Evolutionary conservation across 148 eudicot genomes (phyloP).

Genomic region (Vaccinium darrowii): DNA sequence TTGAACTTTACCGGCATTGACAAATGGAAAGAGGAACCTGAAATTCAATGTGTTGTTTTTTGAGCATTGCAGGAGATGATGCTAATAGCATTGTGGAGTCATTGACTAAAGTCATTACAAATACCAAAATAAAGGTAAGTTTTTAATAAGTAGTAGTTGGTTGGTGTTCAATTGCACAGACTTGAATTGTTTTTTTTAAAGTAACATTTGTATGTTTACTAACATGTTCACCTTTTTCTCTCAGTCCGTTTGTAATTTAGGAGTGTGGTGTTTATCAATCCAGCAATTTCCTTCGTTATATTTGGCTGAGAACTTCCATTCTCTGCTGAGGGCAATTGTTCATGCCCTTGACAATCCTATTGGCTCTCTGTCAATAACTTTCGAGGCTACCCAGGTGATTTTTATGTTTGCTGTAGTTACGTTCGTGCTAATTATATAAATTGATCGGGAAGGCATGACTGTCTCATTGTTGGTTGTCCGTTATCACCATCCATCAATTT

Average conservation of each 20-base stretch:
- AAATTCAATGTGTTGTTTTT: neutral
- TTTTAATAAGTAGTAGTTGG: neutral
- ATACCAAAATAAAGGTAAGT: constrained; percentile 65
- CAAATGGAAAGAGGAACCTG: constrained; percentile 4
- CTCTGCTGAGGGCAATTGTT: constrained; percentile 61
- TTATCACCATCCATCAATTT: neutral
- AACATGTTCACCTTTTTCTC: constrained; percentile 21
- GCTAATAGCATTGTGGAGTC: constrained; percentile 48
- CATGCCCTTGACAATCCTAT: constrained; percentile 84
- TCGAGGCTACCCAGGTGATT: constrained; percentile 82
- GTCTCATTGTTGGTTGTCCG: neutral
- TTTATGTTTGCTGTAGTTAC: neutral
- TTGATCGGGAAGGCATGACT: neutral
- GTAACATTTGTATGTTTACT: constrained; percentile 3
- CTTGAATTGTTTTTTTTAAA: neutral
- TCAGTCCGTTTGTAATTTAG: constrained; percentile 81
- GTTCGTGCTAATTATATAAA: neutral
- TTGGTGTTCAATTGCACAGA: neutral
- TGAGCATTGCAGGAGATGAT: constrained; percentile 41
- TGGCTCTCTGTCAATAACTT: constrained; percentile 78
- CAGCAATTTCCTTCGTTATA: constrained; percentile 57
- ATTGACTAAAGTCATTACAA: constrained; percentile 47
- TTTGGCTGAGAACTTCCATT: constrained; percentile 47
- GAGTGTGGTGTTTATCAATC: constrained; percentile 88
- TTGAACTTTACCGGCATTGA: neutral